phyloP scores from a whole-genome alignment of 768 basidiomycete species.

The Naganishia kalamii region DNA sequence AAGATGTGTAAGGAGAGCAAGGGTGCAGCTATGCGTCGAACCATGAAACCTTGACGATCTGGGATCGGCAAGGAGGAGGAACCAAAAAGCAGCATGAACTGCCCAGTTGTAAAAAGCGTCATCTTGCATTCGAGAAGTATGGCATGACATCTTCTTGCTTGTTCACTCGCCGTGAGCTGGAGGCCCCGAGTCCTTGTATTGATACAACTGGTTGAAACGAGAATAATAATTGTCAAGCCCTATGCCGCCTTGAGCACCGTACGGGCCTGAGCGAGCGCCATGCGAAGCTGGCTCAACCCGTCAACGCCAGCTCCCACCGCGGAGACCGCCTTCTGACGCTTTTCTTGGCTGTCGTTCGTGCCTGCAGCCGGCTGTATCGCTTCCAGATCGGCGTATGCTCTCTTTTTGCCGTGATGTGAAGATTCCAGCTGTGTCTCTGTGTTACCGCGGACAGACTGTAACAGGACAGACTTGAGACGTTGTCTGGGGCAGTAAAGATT shows the following conservation, averaged over 20 bases:
- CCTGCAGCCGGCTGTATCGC: too few relatives aligned
- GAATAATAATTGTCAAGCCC: not conserved
- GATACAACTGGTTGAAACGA: not conserved
- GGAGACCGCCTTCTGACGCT: not conserved
- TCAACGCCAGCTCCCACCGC: not conserved
- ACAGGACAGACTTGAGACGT: not conserved
- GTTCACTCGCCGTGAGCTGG: too few relatives aligned
- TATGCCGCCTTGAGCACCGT: not conserved
- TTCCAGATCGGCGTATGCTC: slow-evolving; percentile 1
- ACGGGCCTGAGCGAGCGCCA: not conserved
- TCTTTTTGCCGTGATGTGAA: not conserved
- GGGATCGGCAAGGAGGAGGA: too few relatives aligned
- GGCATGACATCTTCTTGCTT: not conserved
- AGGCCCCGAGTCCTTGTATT: not conserved
- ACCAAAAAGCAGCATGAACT: not conserved
- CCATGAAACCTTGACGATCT: too few relatives aligned
- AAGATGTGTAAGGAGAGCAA: not conserved
- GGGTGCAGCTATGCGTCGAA: too few relatives aligned
- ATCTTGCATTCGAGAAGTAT: too few relatives aligned
- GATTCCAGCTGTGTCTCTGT: not conserved
- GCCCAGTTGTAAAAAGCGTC: not conserved
- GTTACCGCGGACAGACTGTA: not conserved
- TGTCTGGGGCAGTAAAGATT: not conserved
- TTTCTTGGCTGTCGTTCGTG: not conserved
- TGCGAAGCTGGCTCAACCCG: not conserved